A percentile compares a stretch with the other conserved stretches of the same genome.
These are phyloP conservation scores for Aphanomyces stellatus DNA, from an alignment of 352 stramenopile genomes.

Conservation along the genomic window DNA sequence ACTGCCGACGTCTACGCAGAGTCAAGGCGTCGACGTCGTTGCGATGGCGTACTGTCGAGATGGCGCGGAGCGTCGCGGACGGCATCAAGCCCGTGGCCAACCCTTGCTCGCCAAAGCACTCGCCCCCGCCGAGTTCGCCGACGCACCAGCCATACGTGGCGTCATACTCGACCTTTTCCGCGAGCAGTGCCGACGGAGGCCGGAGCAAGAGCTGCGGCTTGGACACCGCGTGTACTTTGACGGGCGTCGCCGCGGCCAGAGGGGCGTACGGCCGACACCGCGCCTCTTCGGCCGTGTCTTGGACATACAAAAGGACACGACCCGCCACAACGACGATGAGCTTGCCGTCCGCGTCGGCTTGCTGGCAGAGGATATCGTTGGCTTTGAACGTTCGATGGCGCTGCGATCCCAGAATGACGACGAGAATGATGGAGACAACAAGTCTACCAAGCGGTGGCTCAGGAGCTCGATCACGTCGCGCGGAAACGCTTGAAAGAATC, in stretches of 20 bases:
- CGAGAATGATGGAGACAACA: neutral
- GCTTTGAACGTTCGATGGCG: constrained; percentile 1
- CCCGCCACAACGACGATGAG: constrained; percentile 5
- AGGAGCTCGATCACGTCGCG: neutral
- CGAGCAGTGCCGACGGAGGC: neutral
- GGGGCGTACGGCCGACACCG: neutral
- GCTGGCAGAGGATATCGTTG: neutral
- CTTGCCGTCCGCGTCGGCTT: neutral
- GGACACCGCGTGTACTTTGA: neutral
- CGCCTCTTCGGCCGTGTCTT: neutral
- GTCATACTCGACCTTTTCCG: constrained; percentile 4
- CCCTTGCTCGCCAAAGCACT: constrained; percentile 15
- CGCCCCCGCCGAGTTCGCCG: constrained; percentile 1
- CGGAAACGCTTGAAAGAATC: neutral
- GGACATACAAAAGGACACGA: neutral
- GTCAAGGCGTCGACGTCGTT: neutral
- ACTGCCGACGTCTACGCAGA: neutral
- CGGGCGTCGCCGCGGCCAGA: neutral
- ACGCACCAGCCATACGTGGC: neutral
- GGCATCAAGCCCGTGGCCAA: neutral
- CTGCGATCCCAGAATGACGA: neutral
- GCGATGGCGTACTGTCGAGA: neutral
- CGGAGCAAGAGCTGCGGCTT: too few relatives aligned
- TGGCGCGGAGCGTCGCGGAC: neutral
- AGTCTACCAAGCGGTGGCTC: neutral